Evolutionary conservation across 345 rosid species (phyloP), one percentile per base, ranked within the genome.

Genomic region (Mangifera indica): DNA sequence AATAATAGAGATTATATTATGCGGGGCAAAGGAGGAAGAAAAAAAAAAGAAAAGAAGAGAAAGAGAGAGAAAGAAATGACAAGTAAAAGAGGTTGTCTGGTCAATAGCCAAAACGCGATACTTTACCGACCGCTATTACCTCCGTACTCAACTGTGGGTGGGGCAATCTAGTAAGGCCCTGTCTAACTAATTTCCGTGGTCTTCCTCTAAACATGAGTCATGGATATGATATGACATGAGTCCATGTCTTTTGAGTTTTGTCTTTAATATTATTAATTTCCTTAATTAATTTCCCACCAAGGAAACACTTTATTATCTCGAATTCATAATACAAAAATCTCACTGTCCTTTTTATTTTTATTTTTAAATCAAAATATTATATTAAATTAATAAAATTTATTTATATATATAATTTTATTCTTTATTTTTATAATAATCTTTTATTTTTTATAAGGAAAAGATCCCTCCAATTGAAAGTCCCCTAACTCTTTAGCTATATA

Each of bases 61-160:
- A 3, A 21, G 49, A 48, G 32, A 10, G 17, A 44, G 66, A 53
- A 3, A 21, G 49, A 32, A 48, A 22, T 45, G 68, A 32, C 24
- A 22, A 10, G 67, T 29, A 45, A 24, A 17, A 14, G 71, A 67
- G 11, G 82, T 55, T 78, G 79, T 17, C 25, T 73, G 80, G 81
- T 79, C 84, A 72, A 77, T 37, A 71, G 61, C 64, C 65, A 32
- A 69, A 65, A 56, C 77, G 63, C 57, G 80, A 83, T 67, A 66
- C 80, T 40, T 70, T 59, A 78, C 75, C 82, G 61, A 66, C 83
- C 81, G 9, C 67, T 26, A 17, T 70, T 48, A 6, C 66, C 61
- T 54, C 69, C 49, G 60, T 53, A 37, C 72, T 56, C 71, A 59
- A 67, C 63, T 60, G 66, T 53, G 48, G 15, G 61, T 24, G 77